These are phyloP conservation scores for Blastobotrys malaysiensis DNA, from an alignment of 1,139 yeast species.

Conservation along the genomic window DNA sequence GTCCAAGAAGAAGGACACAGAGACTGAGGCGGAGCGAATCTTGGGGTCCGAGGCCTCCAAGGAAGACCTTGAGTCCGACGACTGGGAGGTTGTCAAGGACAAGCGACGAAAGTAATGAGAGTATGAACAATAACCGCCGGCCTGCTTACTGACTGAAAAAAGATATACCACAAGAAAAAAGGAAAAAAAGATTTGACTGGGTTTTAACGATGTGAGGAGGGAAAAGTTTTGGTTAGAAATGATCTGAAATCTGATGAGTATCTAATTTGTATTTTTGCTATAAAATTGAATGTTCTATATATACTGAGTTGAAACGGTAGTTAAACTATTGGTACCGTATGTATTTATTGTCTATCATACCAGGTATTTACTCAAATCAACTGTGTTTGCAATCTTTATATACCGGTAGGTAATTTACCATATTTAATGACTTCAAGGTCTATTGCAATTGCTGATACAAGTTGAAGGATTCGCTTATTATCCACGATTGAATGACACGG, in stretches of 20 bases:
- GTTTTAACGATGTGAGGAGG: background rate
- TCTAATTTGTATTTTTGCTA: background rate
- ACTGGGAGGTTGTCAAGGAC: conserved; percentile 60
- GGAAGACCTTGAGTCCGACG: conserved; percentile 44
- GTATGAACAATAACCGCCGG: background rate
- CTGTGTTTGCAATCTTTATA: no score
- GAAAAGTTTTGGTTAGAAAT: background rate
- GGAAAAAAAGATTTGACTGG: no score
- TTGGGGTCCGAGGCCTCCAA: conserved; percentile 37
- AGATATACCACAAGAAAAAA: no score
- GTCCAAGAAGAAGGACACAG: conserved; percentile 33
- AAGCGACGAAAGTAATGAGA: conserved; percentile 10
- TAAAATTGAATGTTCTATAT: background rate
- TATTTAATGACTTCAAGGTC: no score
- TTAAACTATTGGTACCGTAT: no score
- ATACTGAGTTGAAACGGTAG: no score
- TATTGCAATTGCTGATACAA: no score
- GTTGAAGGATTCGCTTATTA: no score
- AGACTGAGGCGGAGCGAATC: conserved; percentile 26
- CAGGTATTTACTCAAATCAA: no score
- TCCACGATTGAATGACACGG: no score
- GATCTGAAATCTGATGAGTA: background rate
- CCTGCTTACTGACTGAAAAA: background rate
- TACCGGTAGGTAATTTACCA: no score
- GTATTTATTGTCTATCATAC: no score